Evolutionary conservation across 2,329 filamentous ascomycete species (phyloP).

Genomic region (Nemania sp.): DNA sequence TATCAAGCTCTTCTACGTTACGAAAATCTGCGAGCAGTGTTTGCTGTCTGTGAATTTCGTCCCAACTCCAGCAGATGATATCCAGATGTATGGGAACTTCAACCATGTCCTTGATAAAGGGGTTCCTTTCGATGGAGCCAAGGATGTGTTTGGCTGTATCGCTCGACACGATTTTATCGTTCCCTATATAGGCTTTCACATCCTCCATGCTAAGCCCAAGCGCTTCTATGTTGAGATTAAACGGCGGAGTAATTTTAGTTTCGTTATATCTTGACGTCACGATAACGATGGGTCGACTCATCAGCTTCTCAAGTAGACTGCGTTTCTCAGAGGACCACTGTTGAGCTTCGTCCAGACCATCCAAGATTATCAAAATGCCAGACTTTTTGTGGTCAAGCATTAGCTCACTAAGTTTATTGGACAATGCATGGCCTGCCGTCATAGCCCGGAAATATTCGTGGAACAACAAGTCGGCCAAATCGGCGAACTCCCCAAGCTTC

Average conservation of each 20-base stretch:
- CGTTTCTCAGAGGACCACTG: not conserved
- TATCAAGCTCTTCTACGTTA: not conserved
- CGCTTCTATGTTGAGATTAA: not conserved
- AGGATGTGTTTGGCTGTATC: not conserved
- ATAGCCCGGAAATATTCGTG: not conserved
- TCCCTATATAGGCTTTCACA: not conserved
- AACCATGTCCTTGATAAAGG: not conserved
- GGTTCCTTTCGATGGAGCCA: not conserved
- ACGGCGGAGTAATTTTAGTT: not conserved
- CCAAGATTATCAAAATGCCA: not conserved
- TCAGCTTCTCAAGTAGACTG: not conserved
- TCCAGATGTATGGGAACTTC: not conserved
- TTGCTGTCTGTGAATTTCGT: not conserved
- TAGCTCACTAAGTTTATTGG: not conserved
- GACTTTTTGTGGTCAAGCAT: not conserved
- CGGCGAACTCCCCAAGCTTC: not conserved
- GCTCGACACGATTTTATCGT: not conserved
- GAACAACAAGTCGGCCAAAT: not conserved
- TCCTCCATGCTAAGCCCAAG: not conserved
- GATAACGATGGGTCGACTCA: not conserved
- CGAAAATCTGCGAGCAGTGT: not conserved
- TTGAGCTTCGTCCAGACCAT: not conserved
- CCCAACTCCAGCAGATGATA: not conserved
- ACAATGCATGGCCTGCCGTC: not conserved
- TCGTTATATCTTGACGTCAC: not conserved